Conservation (phyloP, 2,329 filamentous ascomycete genomes). For the Acrodontium crateriforme region DNA sequence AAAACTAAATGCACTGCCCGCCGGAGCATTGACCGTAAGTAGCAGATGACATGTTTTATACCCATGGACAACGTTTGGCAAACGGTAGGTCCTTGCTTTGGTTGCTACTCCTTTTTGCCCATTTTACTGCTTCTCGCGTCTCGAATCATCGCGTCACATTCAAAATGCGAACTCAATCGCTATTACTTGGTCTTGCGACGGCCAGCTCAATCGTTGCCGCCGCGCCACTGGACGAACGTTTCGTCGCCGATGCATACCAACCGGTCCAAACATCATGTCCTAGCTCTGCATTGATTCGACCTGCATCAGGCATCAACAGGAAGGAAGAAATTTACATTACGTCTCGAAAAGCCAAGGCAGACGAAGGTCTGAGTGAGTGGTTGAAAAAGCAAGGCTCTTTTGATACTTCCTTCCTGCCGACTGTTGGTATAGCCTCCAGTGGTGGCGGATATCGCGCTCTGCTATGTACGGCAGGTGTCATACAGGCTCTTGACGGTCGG, state of each 20-base stretch:
- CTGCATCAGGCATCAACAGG: conserved; percentile 23
- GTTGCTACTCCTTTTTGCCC: no score
- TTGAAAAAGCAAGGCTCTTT: conserved; percentile 25
- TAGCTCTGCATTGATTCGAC: conserved; percentile 23
- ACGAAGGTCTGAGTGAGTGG: conserved; percentile 26
- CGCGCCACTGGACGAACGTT: conserved; percentile 2
- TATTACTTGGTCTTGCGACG: not conserved
- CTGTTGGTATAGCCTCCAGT: conserved; percentile 28
- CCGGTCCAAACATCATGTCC: conserved; percentile 27
- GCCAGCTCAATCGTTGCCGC: conserved; percentile 1
- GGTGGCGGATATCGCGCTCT: conserved; percentile 32
- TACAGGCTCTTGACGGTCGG: conserved; percentile 31
- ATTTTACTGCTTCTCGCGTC: not conserved
- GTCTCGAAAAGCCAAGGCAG: conserved; percentile 26
- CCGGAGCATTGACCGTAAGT: no score
- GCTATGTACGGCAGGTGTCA: conserved; percentile 26
- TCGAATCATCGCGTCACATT: not conserved
- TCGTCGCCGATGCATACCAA: conserved; percentile 9
- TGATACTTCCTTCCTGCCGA: conserved; percentile 24
- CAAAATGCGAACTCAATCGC: conserved; percentile 1
- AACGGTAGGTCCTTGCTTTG: no score
- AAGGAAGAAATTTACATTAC: conserved; percentile 27
- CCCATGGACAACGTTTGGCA: no score
- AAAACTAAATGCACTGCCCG: no score
- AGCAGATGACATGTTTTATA: no score